Base-by-base conservation (phyloP, 2,329 filamentous ascomycete species). In the Penicillium thymicola region DNA sequence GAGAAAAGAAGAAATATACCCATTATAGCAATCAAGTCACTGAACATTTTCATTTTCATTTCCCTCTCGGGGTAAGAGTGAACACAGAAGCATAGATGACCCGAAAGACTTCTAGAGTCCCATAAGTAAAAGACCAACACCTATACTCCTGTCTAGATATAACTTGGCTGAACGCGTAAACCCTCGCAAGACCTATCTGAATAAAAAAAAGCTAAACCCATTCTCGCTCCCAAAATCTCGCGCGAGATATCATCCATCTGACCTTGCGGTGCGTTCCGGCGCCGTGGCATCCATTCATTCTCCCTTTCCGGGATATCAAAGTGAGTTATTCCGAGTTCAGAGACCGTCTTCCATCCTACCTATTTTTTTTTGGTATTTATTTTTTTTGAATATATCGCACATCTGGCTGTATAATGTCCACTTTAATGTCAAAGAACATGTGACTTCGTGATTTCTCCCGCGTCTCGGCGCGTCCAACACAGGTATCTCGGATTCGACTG, bases 391-490 rank as follows among this genome's bases (percentile, higher is more conserved):
- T 42, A 28, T 30, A 21, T 21, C n/a, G 10, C 16, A 43, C 4
- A 30, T 9, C 27, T 30, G 41, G 9, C n/a, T 32, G 16, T 32
- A 18, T 23, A 44, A 50, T 55, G 43, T n/a, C 51, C 51, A 32
- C 10, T 55, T 59, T 23, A 36, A 43, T 34, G 46, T 32, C 42
- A 47, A 52, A 16, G 30, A 67, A 43, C 73, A 75, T 73, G 73
- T 75, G 73, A 75, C 72, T 68, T 72, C 71, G 73, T 65, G 72
- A 70, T 62, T 51, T 49, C 56, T 52, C 51, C 59, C 66, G 68
- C 66, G 65, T 63, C 55, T 56, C 57, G 49, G 60, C 70, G 66
- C 66, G 68, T 69, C 62, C 44, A 16, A 54, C 53, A 38, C 50
- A 25, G 21, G 21, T 27, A 25, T 42, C 30, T 43, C 47, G 11